A percentile compares a stretch with the other conserved stretches of the same genome.
These are phyloP conservation scores for Hypoxylon intermedium DNA, from an alignment of 495 filamentous ascomycete species.

Conservation along the genomic window DNA sequence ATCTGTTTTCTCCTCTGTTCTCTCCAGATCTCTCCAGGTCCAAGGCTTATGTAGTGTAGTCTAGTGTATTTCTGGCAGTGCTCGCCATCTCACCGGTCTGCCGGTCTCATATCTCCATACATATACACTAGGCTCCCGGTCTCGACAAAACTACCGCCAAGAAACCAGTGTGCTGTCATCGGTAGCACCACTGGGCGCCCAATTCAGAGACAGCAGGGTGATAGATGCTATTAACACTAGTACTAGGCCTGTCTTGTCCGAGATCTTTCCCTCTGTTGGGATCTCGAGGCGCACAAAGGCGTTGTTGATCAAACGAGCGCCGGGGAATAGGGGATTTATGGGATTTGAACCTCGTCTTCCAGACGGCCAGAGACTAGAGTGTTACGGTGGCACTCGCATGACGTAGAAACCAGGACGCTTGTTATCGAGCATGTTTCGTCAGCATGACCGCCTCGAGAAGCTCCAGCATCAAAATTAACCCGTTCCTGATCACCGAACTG, in stretches of 20 bases:
- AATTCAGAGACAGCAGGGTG: constrained; percentile 1
- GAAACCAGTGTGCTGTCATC: constrained; percentile 27
- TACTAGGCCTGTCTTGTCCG: background rate
- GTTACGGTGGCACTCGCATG: constrained; percentile 30
- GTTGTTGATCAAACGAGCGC: constrained; percentile 1
- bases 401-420: constrained; percentile 23
- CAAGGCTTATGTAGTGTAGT: no score
- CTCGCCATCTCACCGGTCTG: constrained; percentile 25
- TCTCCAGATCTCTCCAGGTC: background rate
- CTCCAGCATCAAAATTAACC: constrained; percentile 20
- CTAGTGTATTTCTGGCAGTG: constrained; percentile 35
- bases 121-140: background rate
- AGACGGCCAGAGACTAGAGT: no score
- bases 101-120: constrained; percentile 11
- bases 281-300: constrained; percentile 13
- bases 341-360: constrained; percentile 29
- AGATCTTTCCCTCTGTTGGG: constrained; percentile 15
- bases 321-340: constrained; percentile 36
- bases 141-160: constrained; percentile 25
- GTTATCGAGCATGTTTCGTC: constrained; percentile 33
- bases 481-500: constrained; percentile 34
- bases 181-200: background rate
- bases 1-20: constrained; percentile 22
- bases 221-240: constrained; percentile 15
- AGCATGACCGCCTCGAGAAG: constrained; percentile 30